Conservation (phyloP, 1,139 yeast genomes). For the Yamadazyma aaseri region DNA sequence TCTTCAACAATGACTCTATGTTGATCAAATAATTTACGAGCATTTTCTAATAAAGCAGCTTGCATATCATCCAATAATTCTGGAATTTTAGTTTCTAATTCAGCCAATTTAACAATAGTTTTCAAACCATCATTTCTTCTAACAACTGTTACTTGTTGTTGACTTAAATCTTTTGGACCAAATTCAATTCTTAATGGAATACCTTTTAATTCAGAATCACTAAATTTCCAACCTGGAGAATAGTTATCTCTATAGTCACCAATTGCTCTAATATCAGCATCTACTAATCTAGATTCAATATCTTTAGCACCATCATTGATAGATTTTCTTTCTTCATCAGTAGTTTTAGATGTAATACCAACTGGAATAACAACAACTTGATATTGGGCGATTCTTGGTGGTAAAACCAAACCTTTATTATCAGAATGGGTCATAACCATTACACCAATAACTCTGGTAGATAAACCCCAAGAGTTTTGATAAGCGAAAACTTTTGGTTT, state of each 20-base stretch:
- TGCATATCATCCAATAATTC: constrained; percentile 81
- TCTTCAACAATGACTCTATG: constrained; percentile 80
- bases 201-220: constrained; percentile 97
- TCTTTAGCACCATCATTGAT: constrained; percentile 69
- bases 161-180: constrained; percentile 92
- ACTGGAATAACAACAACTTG: constrained; percentile 95
- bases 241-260: constrained; percentile 93
- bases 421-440: constrained; percentile 99
- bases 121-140: constrained; percentile 90
- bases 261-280: constrained; percentile 65
- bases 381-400: constrained; percentile 92
- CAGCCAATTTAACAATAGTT: constrained; percentile 60
- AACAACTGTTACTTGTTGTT: constrained; percentile 78
- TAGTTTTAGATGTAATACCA: constrained; percentile 86
- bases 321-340: constrained; percentile 68
- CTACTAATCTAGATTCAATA: constrained; percentile 58
- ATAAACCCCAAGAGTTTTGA: constrained; percentile 99
- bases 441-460: constrained; percentile 98
- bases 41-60: constrained; percentile 66
- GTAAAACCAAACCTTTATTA: constrained; percentile 95
- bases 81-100: constrained; percentile 68
- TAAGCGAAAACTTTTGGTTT: constrained; percentile 84
- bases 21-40: constrained; percentile 77
- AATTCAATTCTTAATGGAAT: constrained; percentile 89
- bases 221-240: constrained; percentile 98